These are phyloP conservation scores for Coniophora puteana DNA, from an alignment of 1,284 basidiomycete genomes.

Conservation along the genomic window DNA sequence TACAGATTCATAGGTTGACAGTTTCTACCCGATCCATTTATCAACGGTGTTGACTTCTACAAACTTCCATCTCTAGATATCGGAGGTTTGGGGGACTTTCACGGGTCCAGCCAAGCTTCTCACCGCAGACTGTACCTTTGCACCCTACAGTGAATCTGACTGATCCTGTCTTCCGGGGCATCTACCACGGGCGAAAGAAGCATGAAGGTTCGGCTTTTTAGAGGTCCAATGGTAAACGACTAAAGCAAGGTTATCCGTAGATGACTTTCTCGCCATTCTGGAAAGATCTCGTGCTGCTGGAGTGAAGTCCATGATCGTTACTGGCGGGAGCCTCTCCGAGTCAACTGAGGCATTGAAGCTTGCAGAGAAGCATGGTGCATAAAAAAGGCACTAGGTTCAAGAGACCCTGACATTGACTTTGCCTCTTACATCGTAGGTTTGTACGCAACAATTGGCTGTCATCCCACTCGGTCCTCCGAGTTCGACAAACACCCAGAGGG, in stretches of 20 bases:
- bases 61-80: constrained; percentile 34
- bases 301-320: constrained; percentile 78
- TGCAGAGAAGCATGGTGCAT: constrained; percentile 56
- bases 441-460: constrained; percentile 81
- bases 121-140: not conserved
- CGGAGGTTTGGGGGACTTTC: constrained; percentile 31
- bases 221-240: not conserved
- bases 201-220: constrained; percentile 41
- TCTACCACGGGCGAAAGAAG: constrained; percentile 47
- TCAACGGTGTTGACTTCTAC: not conserved
- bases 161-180: constrained; percentile 59
- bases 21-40: too few relatives aligned
- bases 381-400: not conserved
- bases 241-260: constrained; percentile 28
- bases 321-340: constrained; percentile 74
- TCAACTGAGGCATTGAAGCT: constrained; percentile 60
- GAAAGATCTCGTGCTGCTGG: constrained; percentile 60
- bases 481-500: constrained; percentile 64
- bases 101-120: not conserved
- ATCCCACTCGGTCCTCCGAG: constrained; percentile 81
- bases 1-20: constrained; percentile 36
- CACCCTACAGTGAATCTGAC: constrained; percentile 50
- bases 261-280: constrained; percentile 68
- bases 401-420: not conserved
- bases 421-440: constrained; percentile 39